Percentiles rank a stretch among this genome's conserved stretches.
Conservation (phyloP, 1,284 basidiomycete species). For the Cutaneotrichosporon cavernicola region DNA sequence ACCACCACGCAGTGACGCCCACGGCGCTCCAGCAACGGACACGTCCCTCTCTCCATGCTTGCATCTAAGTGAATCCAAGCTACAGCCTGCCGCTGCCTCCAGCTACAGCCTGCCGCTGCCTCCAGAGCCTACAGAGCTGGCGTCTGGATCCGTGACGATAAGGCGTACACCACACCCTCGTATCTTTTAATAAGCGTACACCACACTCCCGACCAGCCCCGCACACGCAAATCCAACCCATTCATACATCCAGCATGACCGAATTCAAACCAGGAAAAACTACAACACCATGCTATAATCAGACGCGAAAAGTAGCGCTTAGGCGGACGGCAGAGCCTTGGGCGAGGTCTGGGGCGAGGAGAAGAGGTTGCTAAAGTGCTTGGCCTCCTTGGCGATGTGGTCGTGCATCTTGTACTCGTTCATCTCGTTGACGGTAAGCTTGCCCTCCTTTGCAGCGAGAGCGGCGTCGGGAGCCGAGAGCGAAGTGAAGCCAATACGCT, state of each 20-base stretch:
- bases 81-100: no score
- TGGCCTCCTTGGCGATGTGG: slow-evolving; percentile 29
- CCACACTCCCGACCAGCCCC: no score
- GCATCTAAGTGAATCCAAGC: no score
- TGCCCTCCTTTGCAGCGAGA: slow-evolving; percentile 46
- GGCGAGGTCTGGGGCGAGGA: neutral
- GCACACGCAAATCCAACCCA: neutral
- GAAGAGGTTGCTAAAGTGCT: slow-evolving; percentile 19
- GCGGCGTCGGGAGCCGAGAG: slow-evolving; percentile 34
- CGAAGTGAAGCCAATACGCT: slow-evolving; percentile 53
- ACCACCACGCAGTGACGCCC: no score
- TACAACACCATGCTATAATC: neutral
- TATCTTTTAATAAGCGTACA: no score
- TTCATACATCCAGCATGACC: neutral
- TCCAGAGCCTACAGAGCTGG: no score
- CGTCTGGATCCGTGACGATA: no score
- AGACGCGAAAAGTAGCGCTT: neutral
- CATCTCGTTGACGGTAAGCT: slow-evolving; percentile 46
- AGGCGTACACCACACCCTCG: no score
- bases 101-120: no score
- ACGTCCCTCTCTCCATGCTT: no score
- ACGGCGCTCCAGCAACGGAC: no score
- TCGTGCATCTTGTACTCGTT: slow-evolving; percentile 43
- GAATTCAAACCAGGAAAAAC: neutral
- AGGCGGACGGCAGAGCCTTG: neutral